Evolutionary conservation across 441 rosid species (phyloP), one percentile per base, ranked within the genome.

Genomic region (Pelargonium myrrhifolium): DNA sequence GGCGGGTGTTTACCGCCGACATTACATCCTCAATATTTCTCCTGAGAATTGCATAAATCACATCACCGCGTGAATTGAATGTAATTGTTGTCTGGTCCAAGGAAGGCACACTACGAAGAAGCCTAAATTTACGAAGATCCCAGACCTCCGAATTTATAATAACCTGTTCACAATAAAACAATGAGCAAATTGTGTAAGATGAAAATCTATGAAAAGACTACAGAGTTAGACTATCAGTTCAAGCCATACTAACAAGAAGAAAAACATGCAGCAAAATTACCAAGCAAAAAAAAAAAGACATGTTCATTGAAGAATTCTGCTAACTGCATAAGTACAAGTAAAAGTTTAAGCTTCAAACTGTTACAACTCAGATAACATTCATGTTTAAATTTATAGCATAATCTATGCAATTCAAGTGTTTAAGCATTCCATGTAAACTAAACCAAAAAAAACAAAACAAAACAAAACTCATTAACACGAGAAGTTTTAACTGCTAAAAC

Each of bases 101-200:
- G 45, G 98, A 92, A 67, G 98, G 97, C 68, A 94, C 97, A 70
- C 92, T 92, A 65, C 97, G 82, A 26, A 94, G 91, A 37, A 94
- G 90, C 81, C 88, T 89, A 71, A 81, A 83, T 51, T 86, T 90
- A 67, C 98, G 80, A 66, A 94, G 82, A 82, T 94, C 99, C 99
- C 99, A 94, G 55, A 94, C 98, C 81, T 94, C 99, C 0, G 99
- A 90, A 76, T 94, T 94, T 73, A 92, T 88, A 49, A 94, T 88
- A 59, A 92, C 96, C 99, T 94, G 87, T 66, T 24, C 61, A 51
- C 74, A 66, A 21, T 5, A 51, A 62, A 11, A 2, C 11, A 12
- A 20, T 59, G 10, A 6, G 24, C n/a, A 22, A 37, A 71, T 21
- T 11, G 10, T 47, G 17, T 12, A 42, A 8, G 45, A 8, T 11